phyloP scores from a whole-genome alignment of 2,329 filamentous ascomycete genomes.

The Decorospora gaudefroyi region DNA sequence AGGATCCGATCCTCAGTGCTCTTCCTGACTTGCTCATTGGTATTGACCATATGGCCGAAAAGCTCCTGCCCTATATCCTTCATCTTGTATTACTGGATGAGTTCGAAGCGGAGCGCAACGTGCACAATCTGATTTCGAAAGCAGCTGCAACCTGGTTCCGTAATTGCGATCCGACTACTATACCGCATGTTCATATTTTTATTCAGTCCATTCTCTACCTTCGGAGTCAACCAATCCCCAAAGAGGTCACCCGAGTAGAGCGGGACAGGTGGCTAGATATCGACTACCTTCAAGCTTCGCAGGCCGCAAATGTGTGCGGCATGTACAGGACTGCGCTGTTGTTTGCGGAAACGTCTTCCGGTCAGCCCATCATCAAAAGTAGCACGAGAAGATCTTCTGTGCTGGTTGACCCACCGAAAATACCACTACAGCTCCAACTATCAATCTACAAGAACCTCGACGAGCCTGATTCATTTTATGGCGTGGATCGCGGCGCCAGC shows the following conservation, averaged over 20 bases:
- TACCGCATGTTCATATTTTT: conserved; percentile 70
- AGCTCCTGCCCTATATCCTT: conserved; percentile 79
- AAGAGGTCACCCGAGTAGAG: conserved; percentile 78
- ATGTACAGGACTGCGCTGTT: conserved; percentile 87
- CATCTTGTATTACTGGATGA: conserved; percentile 78
- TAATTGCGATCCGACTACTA: conserved; percentile 52
- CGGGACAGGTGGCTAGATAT: conserved; percentile 84
- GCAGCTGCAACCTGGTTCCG: conserved; percentile 68
- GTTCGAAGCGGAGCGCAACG: conserved; percentile 61
- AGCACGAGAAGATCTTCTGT: conserved; percentile 66
- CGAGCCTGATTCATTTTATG: conserved; percentile 96
- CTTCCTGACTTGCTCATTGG: conserved; percentile 68
- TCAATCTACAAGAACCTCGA: conserved; percentile 89
- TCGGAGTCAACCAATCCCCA: conserved; percentile 74
- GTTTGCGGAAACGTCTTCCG: conserved; percentile 74
- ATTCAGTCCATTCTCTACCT: conserved; percentile 84
- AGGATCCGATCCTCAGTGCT: conserved; percentile 70
- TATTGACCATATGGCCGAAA: conserved; percentile 71
- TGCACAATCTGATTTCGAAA: conserved; percentile 65
- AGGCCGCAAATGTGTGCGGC: conserved; percentile 74
- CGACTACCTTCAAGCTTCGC: conserved; percentile 70
- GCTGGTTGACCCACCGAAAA: conserved; percentile 52
- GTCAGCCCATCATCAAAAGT: conserved; percentile 53
- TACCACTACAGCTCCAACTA: conserved; percentile 71
- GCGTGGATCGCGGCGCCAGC: conserved; percentile 76